A percentile compares a stretch with the other conserved stretches of the same genome.
Evolutionary conservation across 495 filamentous ascomycete genomes (phyloP).

Genomic region (Trichocladium uniseriatum): DNA sequence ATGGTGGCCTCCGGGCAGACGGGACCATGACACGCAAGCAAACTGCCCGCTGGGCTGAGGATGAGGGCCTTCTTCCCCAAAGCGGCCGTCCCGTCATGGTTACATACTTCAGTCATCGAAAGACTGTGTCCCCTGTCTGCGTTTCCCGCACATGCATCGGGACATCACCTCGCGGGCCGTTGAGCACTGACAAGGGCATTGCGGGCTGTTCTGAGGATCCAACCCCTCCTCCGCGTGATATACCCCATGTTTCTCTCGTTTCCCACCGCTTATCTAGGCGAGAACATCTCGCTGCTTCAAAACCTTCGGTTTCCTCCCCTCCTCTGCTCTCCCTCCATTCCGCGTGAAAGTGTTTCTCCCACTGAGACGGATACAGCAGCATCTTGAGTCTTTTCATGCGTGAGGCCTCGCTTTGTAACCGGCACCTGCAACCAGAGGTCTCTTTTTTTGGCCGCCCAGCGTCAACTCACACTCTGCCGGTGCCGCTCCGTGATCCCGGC

Average conservation of each 20-base stretch:
- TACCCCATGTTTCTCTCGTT: neutral
- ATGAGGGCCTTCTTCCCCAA: no score
- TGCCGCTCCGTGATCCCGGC: conserved; percentile 23
- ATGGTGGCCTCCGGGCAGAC: no score
- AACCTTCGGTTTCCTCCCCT: conserved; percentile 5
- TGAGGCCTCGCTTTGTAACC: conserved; percentile 10
- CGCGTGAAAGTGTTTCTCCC: neutral
- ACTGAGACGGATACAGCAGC: conserved; percentile 12
- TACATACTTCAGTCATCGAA: no score
- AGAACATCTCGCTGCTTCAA: conserved; percentile 7
- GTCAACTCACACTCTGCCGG: conserved; percentile 17
- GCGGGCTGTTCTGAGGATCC: conserved; percentile 13
- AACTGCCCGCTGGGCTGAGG: no score
- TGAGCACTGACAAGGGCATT: neutral
- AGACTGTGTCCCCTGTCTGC: conserved; percentile 1
- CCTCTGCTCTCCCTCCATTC: neutral
- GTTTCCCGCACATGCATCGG: conserved; percentile 11
- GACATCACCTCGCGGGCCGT: conserved; percentile 7
- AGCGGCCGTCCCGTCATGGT: neutral
- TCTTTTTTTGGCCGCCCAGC: conserved; percentile 22
- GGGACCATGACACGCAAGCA: no score
- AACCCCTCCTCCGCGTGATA: conserved; percentile 8
- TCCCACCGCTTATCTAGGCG: conserved; percentile 5
- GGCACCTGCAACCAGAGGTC: conserved; percentile 17
- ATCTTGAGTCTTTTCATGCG: conserved; percentile 5